Base-by-base conservation (phyloP, 805 yeast species). In the Candida caryicola region DNA sequence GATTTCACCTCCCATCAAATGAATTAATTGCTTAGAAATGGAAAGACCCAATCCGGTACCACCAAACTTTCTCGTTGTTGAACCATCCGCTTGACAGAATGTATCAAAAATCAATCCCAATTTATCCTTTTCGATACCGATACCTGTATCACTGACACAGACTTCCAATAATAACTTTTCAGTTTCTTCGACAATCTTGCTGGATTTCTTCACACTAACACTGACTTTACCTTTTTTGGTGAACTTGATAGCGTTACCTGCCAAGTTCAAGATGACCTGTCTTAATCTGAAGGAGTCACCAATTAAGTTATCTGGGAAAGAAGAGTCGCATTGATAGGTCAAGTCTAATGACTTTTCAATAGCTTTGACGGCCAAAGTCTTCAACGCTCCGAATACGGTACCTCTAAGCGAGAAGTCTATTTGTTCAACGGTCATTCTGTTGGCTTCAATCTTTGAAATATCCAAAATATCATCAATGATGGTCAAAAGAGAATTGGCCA, bases 1-100 rank as follows among this genome's bases (percentile, higher is more conserved):
- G 45, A 87, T 86, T 46, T 84, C 91, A 57, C 95, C 96, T 30
- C 95, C 95, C 95, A 88, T 87, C 47, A 87, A 72, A 53, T 85
- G 90, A 54, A 88, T 87, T 50, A 87, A 73, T 52, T 86, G 88
- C 59, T 85, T 86, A 7, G 95, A 88, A 59, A 87, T 87, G 2
- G 95, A 85, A 39, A 87, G 71, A 13, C 96, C 96, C 32, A 87
- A 71, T 46, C 96, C 96, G 3, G 95, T 88, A 54, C 96, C 96
- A 52, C 95, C 96, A 58, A 87, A 88, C 60, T 86, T 86, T 58
- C 95, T 76, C 1, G 95, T 87, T 2, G 95, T 87, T 4, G 95
- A 85, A 29, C 96, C 96, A 64, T 87, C 96, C 6, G 95, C 95
- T 60, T 87, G 95, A 49, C 95, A 84, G 66, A 87, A 87, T 2